Evolutionary conservation across 805 yeast species (phyloP).

Genomic region (Teunomyces funiuensis): DNA sequence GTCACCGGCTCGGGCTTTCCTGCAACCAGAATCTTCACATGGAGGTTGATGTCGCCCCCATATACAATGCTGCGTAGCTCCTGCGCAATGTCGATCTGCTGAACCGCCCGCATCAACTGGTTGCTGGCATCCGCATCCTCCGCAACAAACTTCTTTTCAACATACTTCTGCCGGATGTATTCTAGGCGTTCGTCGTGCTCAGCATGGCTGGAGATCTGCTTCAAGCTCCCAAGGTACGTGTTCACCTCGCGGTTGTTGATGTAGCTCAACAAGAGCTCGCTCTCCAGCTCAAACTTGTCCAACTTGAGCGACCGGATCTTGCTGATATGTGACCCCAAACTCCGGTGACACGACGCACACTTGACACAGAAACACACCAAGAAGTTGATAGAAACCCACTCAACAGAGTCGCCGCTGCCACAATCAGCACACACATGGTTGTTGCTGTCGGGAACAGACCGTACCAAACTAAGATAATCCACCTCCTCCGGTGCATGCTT

Average conservation of each 20-base stretch:
- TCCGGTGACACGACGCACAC: conserved; percentile 87
- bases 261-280: conserved; percentile 49
- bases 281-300: conserved; percentile 66
- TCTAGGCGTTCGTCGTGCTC: conserved; percentile 48
- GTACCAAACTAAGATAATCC: conserved; percentile 37
- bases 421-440: conserved; percentile 81
- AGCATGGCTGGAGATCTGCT: conserved; percentile 32
- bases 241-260: conserved; percentile 59
- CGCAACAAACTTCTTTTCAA: conserved; percentile 46
- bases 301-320: conserved; percentile 76
- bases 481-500: conserved; percentile 17
- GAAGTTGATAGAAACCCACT: conserved; percentile 83
- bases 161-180: conserved; percentile 70
- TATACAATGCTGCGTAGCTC: conserved; percentile 44
- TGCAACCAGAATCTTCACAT: conserved; percentile 31
- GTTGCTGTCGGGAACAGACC: conserved; percentile 43
- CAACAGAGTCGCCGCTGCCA: conserved; percentile 60
- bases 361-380: conserved; percentile 74
- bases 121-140: conserved; percentile 19
- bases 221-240: conserved; percentile 40
- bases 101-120: conserved; percentile 51
- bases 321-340: conserved; percentile 78
- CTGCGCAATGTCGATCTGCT: conserved; percentile 46
- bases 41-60: conserved; percentile 48
- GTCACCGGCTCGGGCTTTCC: conserved; percentile 17